Percentiles rank a stretch among this genome's conserved stretches.
Evolutionary conservation across 2,329 filamentous ascomycete species (phyloP).

Genomic region (Exophiala alcalophila): DNA sequence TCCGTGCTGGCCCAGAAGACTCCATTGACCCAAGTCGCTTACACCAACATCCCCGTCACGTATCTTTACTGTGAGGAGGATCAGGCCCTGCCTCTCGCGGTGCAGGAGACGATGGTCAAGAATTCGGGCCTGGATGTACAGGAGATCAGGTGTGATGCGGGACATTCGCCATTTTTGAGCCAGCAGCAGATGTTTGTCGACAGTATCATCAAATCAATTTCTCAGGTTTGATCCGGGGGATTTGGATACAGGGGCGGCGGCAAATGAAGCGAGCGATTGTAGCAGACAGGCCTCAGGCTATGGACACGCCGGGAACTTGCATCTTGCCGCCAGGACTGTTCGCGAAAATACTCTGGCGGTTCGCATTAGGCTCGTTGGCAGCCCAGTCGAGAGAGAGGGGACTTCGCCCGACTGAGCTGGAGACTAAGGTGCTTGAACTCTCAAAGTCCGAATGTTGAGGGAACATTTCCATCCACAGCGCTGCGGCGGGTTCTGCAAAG

Average conservation of each 20-base stretch:
- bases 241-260: background rate
- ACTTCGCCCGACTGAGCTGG: too few species aligned
- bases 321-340: too few species aligned
- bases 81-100: constrained; percentile 36
- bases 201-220: constrained; percentile 11
- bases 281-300: too few species aligned
- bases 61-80: constrained; percentile 43
- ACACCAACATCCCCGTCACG: constrained; percentile 27
- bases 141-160: constrained; percentile 15
- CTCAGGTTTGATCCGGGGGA: background rate
- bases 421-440: too few species aligned
- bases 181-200: constrained; percentile 20
- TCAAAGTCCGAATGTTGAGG: too few species aligned
- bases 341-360: too few species aligned
- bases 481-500: constrained; percentile 7
- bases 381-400: too few species aligned
- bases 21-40: constrained; percentile 10
- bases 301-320: too few species aligned
- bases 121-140: constrained; percentile 10
- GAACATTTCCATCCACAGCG: constrained; percentile 13
- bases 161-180: constrained; percentile 26
- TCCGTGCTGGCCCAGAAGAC: constrained; percentile 8
- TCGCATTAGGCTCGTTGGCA: too few species aligned
- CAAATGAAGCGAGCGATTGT: too few species aligned
- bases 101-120: constrained; percentile 39